Evolutionary conservation across 1,139 yeast genomes (phyloP), one percentile per base, ranked within the genome.

Genomic region (Waltiozyma sp.): DNA sequence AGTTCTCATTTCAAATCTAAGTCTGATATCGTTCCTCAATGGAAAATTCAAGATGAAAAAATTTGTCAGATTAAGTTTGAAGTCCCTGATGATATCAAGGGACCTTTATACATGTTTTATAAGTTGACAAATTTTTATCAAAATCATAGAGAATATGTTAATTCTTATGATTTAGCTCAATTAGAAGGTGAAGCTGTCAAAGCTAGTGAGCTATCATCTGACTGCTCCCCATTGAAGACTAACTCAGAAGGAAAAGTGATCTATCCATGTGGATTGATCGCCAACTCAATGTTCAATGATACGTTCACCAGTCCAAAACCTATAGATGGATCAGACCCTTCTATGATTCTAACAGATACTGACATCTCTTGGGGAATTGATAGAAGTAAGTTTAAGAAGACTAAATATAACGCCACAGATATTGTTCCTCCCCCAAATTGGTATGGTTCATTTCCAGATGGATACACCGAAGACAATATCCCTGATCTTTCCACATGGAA

Each of bases 391-490:
- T 83, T 67, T 58, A 75, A 77, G 59, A 75, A 72, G 55, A 79
- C 91, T 0, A 54, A 66, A 43, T 81, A 83, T 50, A 62, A 69
- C 34, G 63, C 75, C 14, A 58, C 65, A n/a, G 77, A 80, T 19
- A 70, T 83, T 40, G 84, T 76, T 1, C 93, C 93, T 8, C 93
- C 93, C 11, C 87, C 86, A 46, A 80, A 77, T 60, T 83, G 93
- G 93, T 64, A 63, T 41, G 71, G 72, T 50, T 65, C 50, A 58
- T 83, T 63, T 55, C 93, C 93, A 1, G 60, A 81, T 45, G 91
- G 91, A 1, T 83, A 83, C 59, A 81, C 78, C 26, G 74, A 68
- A 31, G 69, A 72, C 4, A 82, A 81, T 57, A 55, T 83, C 45
- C 86, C 85, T 2, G 75, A 77, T 53, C 57, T 83, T 37, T 68